These are phyloP conservation scores for Diaporthe sp. DNA, from an alignment of 2,329 filamentous ascomycete species.

Conservation along the genomic window DNA sequence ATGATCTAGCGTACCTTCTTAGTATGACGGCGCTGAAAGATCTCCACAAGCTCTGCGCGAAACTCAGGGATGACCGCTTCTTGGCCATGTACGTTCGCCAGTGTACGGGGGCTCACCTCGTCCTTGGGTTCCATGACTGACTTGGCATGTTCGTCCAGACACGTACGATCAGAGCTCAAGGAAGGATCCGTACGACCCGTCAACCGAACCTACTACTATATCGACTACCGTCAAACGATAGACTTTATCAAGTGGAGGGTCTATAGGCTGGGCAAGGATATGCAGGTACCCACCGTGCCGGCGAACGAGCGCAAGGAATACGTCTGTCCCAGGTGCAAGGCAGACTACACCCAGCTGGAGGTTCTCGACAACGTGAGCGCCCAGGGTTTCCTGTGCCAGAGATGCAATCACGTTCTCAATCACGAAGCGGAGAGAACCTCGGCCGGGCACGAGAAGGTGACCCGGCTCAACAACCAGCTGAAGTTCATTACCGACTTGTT, in stretches of 20 bases:
- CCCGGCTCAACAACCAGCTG: slow-evolving; percentile 82
- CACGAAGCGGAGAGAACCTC: slow-evolving; percentile 77
- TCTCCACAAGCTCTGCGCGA: slow-evolving; percentile 88
- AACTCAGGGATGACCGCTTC: slow-evolving; percentile 87
- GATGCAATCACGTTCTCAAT: slow-evolving; percentile 76
- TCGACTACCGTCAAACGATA: slow-evolving; percentile 93
- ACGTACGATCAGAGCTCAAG: slow-evolving; percentile 81
- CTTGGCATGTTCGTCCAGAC: slow-evolving; percentile 57
- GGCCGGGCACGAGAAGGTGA: slow-evolving; percentile 80
- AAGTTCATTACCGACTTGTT: slow-evolving; percentile 83
- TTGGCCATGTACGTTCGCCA: slow-evolving; percentile 76
- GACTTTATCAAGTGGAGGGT: slow-evolving; percentile 97
- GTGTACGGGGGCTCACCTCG: slow-evolving; percentile 4
- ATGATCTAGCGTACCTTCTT: slow-evolving; percentile 89
- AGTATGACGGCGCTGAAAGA: slow-evolving; percentile 88
- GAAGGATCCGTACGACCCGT: slow-evolving; percentile 86
- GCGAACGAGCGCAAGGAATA: slow-evolving; percentile 93
- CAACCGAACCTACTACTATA: slow-evolving; percentile 95
- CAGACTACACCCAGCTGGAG: slow-evolving; percentile 91
- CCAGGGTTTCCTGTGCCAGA: slow-evolving; percentile 85
- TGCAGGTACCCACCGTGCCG: slow-evolving; percentile 86
- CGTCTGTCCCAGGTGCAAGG: slow-evolving; percentile 83
- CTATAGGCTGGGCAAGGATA: slow-evolving; percentile 87
- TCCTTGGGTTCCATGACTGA: slow-evolving; percentile 14
- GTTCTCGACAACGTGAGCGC: slow-evolving; percentile 82